Base-by-base conservation (phyloP, 2,329 filamentous ascomycete species). In the Diaporthe batatas region DNA sequence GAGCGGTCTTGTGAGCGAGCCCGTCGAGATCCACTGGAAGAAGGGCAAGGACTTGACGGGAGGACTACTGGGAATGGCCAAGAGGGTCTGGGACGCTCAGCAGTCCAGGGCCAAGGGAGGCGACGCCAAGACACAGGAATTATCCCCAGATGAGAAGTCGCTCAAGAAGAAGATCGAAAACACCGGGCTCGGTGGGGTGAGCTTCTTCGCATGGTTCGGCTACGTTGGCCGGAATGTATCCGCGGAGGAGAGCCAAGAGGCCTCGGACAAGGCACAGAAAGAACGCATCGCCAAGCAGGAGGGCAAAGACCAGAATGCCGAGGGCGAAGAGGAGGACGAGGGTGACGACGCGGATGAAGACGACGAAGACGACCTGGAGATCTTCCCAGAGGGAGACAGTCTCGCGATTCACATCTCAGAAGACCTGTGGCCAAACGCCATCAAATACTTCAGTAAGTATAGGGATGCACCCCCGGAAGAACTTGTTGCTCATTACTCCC, bases 161-260 rank as follows among this genome's bases (percentile, higher is more conserved):
- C 84, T 90, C 72, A 83, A 86, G 78, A 84, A 84, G 77, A 87
- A 88, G 84, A 90, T 89, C 74, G 86, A 90, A 76, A 84, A 85
- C 75, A 91, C 88, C 21, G 89, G 89, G 59, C 87, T 93, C 75
- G 90, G 90, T 58, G 91, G 88, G 7, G 80, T 91, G 67, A 95
- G 92, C 83, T 98, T 98, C 88, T 98, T 98, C 81, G 90, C 91
- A 72, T 96, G 92, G 89, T 98, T 98, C 81, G 94, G 92, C 70
- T 98, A 92, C 85, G 90, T 88, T 75, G 94, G 91, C 76, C 86
- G 89, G 75, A 90, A 89, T 79, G 85, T 98, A 77, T 90, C 89
- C 59, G 92, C 90, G 2, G 92, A 94, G 82, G 93, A 97, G 87
- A 92, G 89, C 77, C 84, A 84, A 76, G 84, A 88, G 74, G 92